Conservation (phyloP, 2,329 filamentous ascomycete genomes). For the Coniochaeta ligniaria region DNA sequence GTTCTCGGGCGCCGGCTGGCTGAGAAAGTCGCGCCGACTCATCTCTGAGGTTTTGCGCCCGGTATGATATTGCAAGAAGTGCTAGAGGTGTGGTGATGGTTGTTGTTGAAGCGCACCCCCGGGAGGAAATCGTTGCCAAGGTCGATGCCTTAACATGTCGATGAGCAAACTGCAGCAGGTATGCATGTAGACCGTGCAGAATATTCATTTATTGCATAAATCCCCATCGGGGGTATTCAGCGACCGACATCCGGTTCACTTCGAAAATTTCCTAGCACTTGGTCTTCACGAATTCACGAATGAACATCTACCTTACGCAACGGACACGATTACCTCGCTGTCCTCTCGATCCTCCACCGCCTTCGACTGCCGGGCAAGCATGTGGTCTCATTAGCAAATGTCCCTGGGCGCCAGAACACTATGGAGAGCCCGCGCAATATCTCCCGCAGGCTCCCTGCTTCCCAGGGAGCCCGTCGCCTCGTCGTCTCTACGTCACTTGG, state of each 20-base stretch:
- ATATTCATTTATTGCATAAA: not conserved
- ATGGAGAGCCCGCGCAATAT: constrained; percentile 30
- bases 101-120: not conserved
- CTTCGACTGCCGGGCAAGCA: not conserved
- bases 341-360: not conserved
- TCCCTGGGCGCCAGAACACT: constrained; percentile 35
- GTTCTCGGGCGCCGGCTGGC: constrained; percentile 76
- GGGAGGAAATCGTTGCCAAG: not conserved
- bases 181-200: not conserved
- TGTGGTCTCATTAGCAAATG: constrained; percentile 30
- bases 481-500: not conserved
- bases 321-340: not conserved
- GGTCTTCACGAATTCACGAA: not conserved
- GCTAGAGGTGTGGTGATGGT: not conserved
- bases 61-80: not conserved
- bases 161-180: not conserved
- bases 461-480: constrained; percentile 10
- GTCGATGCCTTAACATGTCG: not conserved
- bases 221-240: not conserved
- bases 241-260: not conserved
- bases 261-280: not conserved
- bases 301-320: not conserved
- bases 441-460: constrained; percentile 15
- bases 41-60: not conserved
- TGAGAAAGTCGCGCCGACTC: constrained; percentile 75